These are phyloP conservation scores for Raphanus hybrid DNA, from an alignment of 441 rosid species.

Conservation along the genomic window DNA sequence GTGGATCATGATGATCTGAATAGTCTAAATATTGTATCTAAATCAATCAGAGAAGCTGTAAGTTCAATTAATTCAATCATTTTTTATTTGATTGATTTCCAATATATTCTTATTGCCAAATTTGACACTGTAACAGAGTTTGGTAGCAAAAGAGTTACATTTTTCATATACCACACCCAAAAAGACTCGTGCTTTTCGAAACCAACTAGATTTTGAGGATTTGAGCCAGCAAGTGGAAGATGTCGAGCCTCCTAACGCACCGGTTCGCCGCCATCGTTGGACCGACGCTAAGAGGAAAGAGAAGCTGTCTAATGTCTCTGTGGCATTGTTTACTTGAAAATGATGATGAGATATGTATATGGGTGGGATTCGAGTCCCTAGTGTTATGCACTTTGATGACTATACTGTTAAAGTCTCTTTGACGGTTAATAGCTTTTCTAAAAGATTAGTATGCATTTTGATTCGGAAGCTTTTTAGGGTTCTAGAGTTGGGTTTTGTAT, in stretches of 20 bases:
- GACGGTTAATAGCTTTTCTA: not conserved
- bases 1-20: conserved; percentile 81
- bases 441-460: conserved; percentile 23
- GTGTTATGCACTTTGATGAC: not conserved
- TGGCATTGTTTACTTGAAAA: conserved; percentile 56
- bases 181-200: conserved; percentile 56
- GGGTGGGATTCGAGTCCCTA: conserved; percentile 13
- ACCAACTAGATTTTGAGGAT: conserved; percentile 39
- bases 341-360: conserved; percentile 2
- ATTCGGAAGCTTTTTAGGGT: conserved; percentile 11
- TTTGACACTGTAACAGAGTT: conserved; percentile 50
- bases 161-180: conserved; percentile 76
- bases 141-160: conserved; percentile 60
- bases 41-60: conserved; percentile 79
- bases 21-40: conserved; percentile 67
- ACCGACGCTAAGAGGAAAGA: conserved; percentile 46
- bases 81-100: conserved; percentile 4
- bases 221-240: conserved; percentile 49
- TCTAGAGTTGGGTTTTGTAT: conserved; percentile 9
- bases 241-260: conserved; percentile 74
- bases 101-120: not conserved
- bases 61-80: conserved; percentile 36
- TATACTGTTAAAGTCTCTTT: not conserved
- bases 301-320: conserved; percentile 51
- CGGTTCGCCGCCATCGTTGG: conserved; percentile 38